A percentile compares a stretch with the other conserved stretches of the same genome.
Evolutionary conservation across 495 filamentous ascomycete genomes (phyloP).

Genomic region (Evernia prunastri): DNA sequence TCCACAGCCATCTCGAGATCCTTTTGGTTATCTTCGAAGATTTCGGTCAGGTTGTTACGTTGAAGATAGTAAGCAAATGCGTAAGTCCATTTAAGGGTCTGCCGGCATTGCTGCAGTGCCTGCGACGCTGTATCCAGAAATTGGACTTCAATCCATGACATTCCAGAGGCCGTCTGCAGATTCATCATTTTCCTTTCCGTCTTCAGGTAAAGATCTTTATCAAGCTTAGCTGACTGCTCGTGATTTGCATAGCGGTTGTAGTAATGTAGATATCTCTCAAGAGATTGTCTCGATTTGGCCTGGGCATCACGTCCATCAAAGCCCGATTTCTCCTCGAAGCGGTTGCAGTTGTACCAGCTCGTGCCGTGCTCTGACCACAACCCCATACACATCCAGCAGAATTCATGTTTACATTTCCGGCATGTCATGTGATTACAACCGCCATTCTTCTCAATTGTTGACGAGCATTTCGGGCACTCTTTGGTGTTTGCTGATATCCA

Average conservation of each 20-base stretch:
- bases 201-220: slow-evolving; percentile 92
- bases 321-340: slow-evolving; percentile 93
- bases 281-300: slow-evolving; percentile 76
- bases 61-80: slow-evolving; percentile 96
- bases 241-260: slow-evolving; percentile 99
- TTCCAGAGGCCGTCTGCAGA: slow-evolving; percentile 82
- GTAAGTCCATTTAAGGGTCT: slow-evolving; percentile 98
- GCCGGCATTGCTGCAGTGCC: slow-evolving; percentile 88
- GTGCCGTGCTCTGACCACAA: slow-evolving; percentile 97
- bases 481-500: slow-evolving; percentile 99
- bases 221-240: slow-evolving; percentile 93
- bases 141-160: slow-evolving; percentile 99
- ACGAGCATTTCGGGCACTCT: slow-evolving; percentile 90
- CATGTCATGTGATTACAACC: slow-evolving; percentile 99
- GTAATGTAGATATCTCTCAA: slow-evolving; percentile 95
- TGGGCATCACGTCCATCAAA: slow-evolving; percentile 83
- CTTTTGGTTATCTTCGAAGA: slow-evolving; percentile 98
- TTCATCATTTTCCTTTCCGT: slow-evolving; percentile 99
- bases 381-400: slow-evolving; percentile 99
- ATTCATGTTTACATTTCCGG: slow-evolving; percentile 96
- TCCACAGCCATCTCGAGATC: slow-evolving; percentile 96
- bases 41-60: slow-evolving; percentile 90
- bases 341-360: slow-evolving; percentile 99
- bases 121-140: slow-evolving; percentile 90
- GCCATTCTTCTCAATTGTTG: slow-evolving; percentile 98